phyloP scores from a whole-genome alignment of 805 yeast species.

The Yamadazyma sp. region DNA sequence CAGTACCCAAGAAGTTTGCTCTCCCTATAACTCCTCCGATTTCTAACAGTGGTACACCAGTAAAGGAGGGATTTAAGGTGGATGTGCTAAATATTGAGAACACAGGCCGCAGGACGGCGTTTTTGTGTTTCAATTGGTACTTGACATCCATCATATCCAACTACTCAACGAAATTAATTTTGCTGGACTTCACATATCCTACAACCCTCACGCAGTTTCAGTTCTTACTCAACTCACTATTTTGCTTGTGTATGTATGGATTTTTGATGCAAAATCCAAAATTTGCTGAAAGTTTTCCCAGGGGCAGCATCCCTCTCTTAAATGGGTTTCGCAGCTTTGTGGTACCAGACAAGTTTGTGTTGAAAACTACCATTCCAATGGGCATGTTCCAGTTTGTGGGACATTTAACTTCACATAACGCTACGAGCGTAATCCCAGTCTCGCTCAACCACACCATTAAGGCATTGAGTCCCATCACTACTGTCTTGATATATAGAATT shows the following conservation, averaged over 20 bases:
- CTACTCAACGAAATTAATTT: constrained; percentile 76
- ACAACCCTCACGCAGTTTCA: constrained; percentile 89
- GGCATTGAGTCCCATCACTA: constrained; percentile 85
- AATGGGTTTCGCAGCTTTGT: constrained; percentile 41
- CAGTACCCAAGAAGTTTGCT: constrained; percentile 16
- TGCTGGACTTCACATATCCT: constrained; percentile 71
- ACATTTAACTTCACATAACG: constrained; percentile 86
- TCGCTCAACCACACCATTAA: constrained; percentile 92
- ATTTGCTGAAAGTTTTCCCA: constrained; percentile 32
- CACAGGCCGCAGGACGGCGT: constrained; percentile 2
- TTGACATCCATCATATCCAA: constrained; percentile 74
- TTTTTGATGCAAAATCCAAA: neutral
- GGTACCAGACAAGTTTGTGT: constrained; percentile 51
- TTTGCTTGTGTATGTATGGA: constrained; percentile 46
- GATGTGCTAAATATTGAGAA: neutral
- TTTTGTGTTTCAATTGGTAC: constrained; percentile 78
- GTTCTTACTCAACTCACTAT: constrained; percentile 66
- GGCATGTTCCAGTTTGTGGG: constrained; percentile 92
- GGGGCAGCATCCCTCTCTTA: constrained; percentile 48
- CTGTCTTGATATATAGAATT: constrained; percentile 75
- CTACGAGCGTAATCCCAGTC: constrained; percentile 92
- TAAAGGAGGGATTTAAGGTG: constrained; percentile 18
- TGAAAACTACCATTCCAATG: constrained; percentile 83
- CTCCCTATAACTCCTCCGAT: constrained; percentile 36
- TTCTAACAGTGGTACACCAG: constrained; percentile 32